These are phyloP conservation scores for Yarrowia divulgata DNA, from an alignment of 805 yeast species.

Conservation along the genomic window DNA sequence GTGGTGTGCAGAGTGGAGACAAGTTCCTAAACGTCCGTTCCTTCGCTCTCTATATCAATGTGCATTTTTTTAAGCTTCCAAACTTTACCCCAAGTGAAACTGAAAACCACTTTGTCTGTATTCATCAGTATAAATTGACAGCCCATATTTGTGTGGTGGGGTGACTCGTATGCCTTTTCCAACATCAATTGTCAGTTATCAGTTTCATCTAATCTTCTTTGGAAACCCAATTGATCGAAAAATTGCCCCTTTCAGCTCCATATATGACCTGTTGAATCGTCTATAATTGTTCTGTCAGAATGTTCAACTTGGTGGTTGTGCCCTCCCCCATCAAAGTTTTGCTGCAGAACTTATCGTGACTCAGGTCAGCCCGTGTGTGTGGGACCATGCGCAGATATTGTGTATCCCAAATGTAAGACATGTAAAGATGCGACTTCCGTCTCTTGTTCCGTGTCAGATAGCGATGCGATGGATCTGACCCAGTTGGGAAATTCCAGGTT, in stretches of 20 bases:
- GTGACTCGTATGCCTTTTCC: background rate
- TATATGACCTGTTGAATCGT: background rate
- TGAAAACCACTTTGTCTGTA: background rate
- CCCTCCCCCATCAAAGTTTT: background rate
- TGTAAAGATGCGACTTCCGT: background rate
- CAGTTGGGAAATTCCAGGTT: too few relatives aligned
- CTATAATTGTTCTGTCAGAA: background rate
- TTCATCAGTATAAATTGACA: background rate
- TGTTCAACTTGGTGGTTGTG: too few relatives aligned
- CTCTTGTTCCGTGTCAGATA: slow-evolving; percentile 9
- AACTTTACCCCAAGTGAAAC: slow-evolving; percentile 23
- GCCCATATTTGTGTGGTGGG: background rate
- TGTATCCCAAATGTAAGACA: slow-evolving; percentile 7
- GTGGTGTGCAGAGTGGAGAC: slow-evolving; percentile 1
- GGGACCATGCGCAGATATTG: slow-evolving; percentile 24
- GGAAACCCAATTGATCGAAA: background rate
- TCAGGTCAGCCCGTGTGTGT: slow-evolving; percentile 12
- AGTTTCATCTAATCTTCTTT: too few relatives aligned
- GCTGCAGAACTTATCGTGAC: slow-evolving; percentile 37
- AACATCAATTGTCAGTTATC: too few relatives aligned
- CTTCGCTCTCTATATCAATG: slow-evolving; percentile 8
- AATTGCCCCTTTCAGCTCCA: background rate
- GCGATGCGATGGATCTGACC: background rate
- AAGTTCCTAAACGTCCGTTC: background rate
- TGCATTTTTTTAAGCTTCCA: slow-evolving; percentile 32